Evolutionary conservation across 495 filamentous ascomycete genomes (phyloP).

Genomic region (Cercophora newfieldiana): DNA sequence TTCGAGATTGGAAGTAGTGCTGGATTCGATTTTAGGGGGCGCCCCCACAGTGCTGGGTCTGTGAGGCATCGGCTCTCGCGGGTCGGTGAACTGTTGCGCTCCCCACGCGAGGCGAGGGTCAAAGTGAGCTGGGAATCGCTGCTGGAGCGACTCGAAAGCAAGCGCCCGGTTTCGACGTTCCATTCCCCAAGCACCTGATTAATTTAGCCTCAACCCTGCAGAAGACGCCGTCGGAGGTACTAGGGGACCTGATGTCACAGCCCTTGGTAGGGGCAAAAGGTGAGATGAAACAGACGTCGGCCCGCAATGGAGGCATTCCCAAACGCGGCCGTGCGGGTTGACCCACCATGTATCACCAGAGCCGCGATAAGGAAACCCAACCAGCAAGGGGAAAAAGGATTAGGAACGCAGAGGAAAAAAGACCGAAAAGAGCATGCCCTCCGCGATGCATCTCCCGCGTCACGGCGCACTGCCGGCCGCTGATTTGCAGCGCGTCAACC

Average conservation of each 20-base stretch:
- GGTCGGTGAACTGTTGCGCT: background rate
- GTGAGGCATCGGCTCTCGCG: background rate
- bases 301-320: constrained; percentile 32
- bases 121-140: constrained; percentile 1
- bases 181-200: constrained; percentile 18
- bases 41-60: background rate
- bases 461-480: constrained; percentile 22
- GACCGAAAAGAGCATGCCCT: constrained; percentile 16
- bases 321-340: constrained; percentile 36
- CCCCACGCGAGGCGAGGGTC: background rate
- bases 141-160: constrained; percentile 9
- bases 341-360: constrained; percentile 28
- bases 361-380: constrained; percentile 7
- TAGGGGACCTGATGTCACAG: constrained; percentile 22
- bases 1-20: background rate
- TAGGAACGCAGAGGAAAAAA: constrained; percentile 9
- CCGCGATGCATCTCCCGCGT: constrained; percentile 5
- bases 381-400: background rate
- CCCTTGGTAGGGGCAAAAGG: constrained; percentile 24
- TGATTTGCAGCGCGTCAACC: constrained; percentile 28
- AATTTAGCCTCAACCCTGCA: constrained; percentile 23
- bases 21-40: background rate
- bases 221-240: constrained; percentile 12
- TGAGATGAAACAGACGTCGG: constrained; percentile 43
- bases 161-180: constrained; percentile 30